Base-by-base conservation (phyloP, 805 yeast species). In the Wickerhamiella azyma region DNA sequence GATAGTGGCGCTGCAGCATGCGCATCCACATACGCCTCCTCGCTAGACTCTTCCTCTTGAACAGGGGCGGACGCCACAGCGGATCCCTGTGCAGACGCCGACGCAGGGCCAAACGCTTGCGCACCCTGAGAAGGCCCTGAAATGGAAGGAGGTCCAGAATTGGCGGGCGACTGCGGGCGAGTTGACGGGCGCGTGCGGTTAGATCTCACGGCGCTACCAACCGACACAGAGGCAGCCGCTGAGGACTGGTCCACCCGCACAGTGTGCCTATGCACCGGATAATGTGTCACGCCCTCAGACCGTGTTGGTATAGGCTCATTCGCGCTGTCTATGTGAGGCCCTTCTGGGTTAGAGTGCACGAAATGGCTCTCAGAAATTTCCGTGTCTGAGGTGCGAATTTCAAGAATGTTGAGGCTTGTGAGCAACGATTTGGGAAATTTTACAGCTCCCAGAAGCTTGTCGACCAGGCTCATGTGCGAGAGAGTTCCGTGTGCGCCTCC, bases 401-500 rank as follows among this genome's bases (percentile, higher is more conserved):
- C 43, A 26, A 17, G 3, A 21, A 40, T 32, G 5, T 29, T 26
- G 19, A 40, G 11, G 19, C 37, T 40, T 19, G 26, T 10, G 5
- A 32, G 16, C 13, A 40, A 9, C 2, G 43, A 19, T 13, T 32
- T 26, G 7, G 43, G 43, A 13, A 30, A 28, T n/a, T 16, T 11
- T 10, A 40, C 13, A 4, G n/a, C 32, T 21, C 32, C 29, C 4
- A 40, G 9, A 2, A 41, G 5, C 10, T 21, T 16, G 2, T 28
- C 32, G 9, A 37, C 29, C 8, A 33, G 13, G 19, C 39, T 16
- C 16, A 16, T 19, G 5, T 16, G 10, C 11, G 26, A 17, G 19
- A 42, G 24, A 6, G 40, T 19, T 16, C 45, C 45, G 18, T 42
- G 40, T n/a, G 32, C 45, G 9, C n/a, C 40, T 9, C 40, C 40